phyloP scores from a whole-genome alignment of 257 asterid genomes.

The Henckelia pumila region DNA sequence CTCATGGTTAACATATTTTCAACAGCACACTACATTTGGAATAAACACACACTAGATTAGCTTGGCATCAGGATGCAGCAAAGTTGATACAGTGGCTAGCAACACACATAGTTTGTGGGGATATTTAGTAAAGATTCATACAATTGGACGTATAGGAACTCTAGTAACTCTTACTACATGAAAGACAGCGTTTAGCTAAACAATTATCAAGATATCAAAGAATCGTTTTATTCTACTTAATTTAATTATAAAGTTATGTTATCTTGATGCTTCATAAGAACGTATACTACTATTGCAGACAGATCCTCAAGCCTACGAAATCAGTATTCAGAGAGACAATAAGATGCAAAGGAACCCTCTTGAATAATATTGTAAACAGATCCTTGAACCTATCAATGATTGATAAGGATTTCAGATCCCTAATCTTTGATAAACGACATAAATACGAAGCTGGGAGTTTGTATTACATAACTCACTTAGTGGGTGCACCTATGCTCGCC shows the following conservation, averaged over 20 bases:
- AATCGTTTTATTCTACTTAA: no score
- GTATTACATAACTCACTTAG: neutral
- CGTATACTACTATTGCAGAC: neutral
- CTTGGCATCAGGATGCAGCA: neutral
- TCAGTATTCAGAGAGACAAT: neutral
- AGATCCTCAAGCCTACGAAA: neutral
- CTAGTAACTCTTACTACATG: neutral
- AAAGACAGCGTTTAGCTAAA: neutral
- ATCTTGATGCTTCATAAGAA: no score
- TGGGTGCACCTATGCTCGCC: neutral
- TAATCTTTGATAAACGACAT: no score
- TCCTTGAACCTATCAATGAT: no score
- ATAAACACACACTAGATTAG: no score
- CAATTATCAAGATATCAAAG: neutral
- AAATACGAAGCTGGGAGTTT: neutral
- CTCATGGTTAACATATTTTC: neutral
- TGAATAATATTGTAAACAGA: no score
- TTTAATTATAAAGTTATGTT: no score
- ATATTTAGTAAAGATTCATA: neutral
- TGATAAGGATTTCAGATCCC: no score
- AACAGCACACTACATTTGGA: neutral
- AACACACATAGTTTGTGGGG: neutral
- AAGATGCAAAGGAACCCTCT: neutral
- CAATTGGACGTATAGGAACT: no score
- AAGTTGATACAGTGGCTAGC: neutral